Conservation (phyloP, 768 basidiomycete genomes). For the Clavulina sp. region DNA sequence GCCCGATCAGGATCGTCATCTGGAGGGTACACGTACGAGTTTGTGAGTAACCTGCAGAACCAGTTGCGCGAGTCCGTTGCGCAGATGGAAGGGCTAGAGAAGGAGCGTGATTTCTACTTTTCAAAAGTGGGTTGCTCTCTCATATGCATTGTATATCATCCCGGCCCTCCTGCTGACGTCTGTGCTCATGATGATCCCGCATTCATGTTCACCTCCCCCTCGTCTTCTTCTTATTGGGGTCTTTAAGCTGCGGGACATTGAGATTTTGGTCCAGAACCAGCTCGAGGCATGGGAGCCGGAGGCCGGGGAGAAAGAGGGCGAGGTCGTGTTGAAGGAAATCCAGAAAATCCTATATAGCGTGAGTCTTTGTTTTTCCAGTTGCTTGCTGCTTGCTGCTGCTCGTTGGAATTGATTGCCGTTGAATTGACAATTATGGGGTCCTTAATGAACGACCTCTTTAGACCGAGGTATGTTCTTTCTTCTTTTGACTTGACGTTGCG, state of each 20-base stretch:
- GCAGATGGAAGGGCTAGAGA: conserved; percentile 82
- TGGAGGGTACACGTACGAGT: conserved; percentile 21
- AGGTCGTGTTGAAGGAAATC: conserved; percentile 51
- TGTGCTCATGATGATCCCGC: conserved; percentile 4
- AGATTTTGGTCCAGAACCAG: conserved; percentile 78
- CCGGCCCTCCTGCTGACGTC: neutral
- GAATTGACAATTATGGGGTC: neutral
- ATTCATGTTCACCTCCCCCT: neutral
- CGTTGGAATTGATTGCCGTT: neutral
- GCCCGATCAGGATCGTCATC: conserved; percentile 17
- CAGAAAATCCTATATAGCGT: conserved; percentile 69
- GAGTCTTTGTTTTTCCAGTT: neutral
- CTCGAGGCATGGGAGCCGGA: conserved; percentile 41
- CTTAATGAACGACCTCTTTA: conserved; percentile 19
- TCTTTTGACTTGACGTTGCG: neutral
- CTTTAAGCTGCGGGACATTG: conserved; percentile 82
- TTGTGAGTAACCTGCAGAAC: conserved; percentile 32
- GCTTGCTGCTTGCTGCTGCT: neutral
- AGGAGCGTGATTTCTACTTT: conserved; percentile 97
- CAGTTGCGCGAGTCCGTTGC: conserved; percentile 69
- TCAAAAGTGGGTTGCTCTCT: conserved; percentile 49
- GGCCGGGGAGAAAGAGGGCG: conserved; percentile 41
- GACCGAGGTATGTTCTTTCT: conserved; percentile 52
- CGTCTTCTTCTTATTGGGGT: neutral
- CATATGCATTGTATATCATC: neutral